Evolutionary conservation across 2,329 filamentous ascomycete species (phyloP).

Genomic region (Fusarium sp.): DNA sequence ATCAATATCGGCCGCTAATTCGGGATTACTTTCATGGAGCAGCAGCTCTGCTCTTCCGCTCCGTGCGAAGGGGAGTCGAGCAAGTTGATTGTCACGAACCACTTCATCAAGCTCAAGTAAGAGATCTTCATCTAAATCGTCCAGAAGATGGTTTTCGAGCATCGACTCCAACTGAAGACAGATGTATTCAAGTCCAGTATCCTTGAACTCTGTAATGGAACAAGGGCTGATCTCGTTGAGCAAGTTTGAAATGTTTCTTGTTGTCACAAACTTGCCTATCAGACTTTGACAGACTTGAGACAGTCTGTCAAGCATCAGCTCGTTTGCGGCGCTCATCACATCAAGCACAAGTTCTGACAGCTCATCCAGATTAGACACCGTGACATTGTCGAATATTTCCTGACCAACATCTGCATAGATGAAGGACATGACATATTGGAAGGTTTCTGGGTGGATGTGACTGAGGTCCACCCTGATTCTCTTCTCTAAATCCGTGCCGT

Average conservation of each 20-base stretch:
- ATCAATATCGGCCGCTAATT: slow-evolving; percentile 73
- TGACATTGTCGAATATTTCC: slow-evolving; percentile 84
- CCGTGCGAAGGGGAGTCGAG: slow-evolving; percentile 80
- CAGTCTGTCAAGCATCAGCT: slow-evolving; percentile 93
- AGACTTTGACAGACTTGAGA: slow-evolving; percentile 90
- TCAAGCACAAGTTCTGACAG: slow-evolving; percentile 92
- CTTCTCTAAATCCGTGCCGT: slow-evolving; percentile 53
- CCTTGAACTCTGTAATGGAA: slow-evolving; percentile 86
- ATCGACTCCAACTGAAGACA: slow-evolving; percentile 92
- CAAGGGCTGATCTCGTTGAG: slow-evolving; percentile 89
- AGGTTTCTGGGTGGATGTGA: slow-evolving; percentile 80
- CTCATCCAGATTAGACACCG: slow-evolving; percentile 79
- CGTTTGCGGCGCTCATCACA: slow-evolving; percentile 89
- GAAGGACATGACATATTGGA: slow-evolving; percentile 82
- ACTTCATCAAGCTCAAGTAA: slow-evolving; percentile 82
- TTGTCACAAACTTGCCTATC: slow-evolving; percentile 86
- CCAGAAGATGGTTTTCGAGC: slow-evolving; percentile 89
- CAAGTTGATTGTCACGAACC: slow-evolving; percentile 85
- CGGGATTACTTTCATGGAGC: slow-evolving; percentile 74
- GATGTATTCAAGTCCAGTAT: slow-evolving; percentile 89
- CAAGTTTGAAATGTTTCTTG: slow-evolving; percentile 86
- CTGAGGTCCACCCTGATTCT: slow-evolving; percentile 81
- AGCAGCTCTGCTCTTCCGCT: slow-evolving; percentile 78
- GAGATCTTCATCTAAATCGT: slow-evolving; percentile 88
- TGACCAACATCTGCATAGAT: slow-evolving; percentile 86